Evolutionary conservation across 345 rosid species (phyloP), one percentile per base, ranked within the genome.

Genomic region (Camelina sativa): DNA sequence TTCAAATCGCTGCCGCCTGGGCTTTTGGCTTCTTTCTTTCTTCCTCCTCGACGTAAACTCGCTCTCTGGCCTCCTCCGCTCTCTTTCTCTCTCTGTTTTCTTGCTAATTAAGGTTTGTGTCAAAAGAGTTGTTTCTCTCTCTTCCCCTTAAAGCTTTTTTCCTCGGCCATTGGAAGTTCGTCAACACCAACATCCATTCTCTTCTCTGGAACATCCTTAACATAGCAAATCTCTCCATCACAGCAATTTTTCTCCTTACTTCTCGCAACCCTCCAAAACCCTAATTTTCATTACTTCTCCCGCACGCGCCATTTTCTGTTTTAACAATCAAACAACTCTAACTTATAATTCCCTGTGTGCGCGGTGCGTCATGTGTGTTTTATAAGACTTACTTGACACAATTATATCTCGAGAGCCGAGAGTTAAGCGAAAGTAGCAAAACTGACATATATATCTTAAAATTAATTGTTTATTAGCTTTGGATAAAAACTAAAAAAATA

Each of bases 1-100:
- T 77, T 65, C 76, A 71, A 77, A 57, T 54, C 76, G 73, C 80
- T 41, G 76, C 76, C 63, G 76, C 76, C 23, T 20, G 68, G 54
- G 54, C 0, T 35, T 40, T 52, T 51, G 22, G 63, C 50, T 71
- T 65, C 62, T 58, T 8, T 71, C 72, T 37, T 8, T 71, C 72
- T 37, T 44, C 61, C 43, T 63, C 67, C 38, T 71, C 61, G 23
- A 20, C 25, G 22, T 12, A 20, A 62, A 38, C 15, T 32, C 20
- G 35, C 40, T 54, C 22, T 41, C 17, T 56, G 11, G 38, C 23
- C n/a, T 28, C 15, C 11, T 3, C 8, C 30, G 7, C 38, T 32
- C 17, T 74, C 12, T 32, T 59, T 40, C 30, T 28, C 38, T 32
- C 17, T 74, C 12, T 32, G 28, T 40, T 32, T 59, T 40, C 9